Evolutionary conservation across 805 yeast genomes (phyloP), one percentile per base, ranked within the genome.

Genomic region (Barnettozyma pratensis): DNA sequence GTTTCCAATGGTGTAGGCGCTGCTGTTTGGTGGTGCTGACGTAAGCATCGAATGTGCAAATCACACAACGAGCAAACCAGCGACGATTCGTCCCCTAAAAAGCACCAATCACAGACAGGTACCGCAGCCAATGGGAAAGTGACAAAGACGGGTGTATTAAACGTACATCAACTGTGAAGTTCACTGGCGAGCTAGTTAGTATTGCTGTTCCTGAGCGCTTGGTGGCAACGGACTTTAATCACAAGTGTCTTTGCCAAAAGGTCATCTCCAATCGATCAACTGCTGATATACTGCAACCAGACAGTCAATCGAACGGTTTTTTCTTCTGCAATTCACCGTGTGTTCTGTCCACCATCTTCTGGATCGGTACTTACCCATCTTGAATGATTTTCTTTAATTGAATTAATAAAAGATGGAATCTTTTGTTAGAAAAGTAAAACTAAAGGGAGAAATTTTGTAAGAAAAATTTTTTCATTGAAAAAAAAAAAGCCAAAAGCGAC

Each of bases 121-220:
- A 32, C 43, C 6, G n/a, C 10, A 19, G 37, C 28, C 43, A 31
- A 41, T 19, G 19, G 19, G 26, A 31, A 25, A 27, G 19, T 38
- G 36, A n/a, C 30, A 41, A 28, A 28, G 12, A 26, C 35, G 38
- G 34, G 5, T 5, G 27, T 8, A 25, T 4, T 7, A 26, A 29
- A 56, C 63, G 43, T 59, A 59, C 63, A 60, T 78, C 83, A 73
- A 77, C 80, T 70, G 83, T 78, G 80, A 79, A 78, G 69, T 72
- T 72, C 72, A 73, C 77, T 71, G 54, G 35, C 19, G 19, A 19
- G 19, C 19, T 19, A 19, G 19, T 19, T 19, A 19, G 19, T 19
- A 19, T 19, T 19, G 19, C 19, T 19, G 19, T 19, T 19, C 19
- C 19, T 19, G 19, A 3, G 19, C 19, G 19, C 19, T 19, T 19